Evolutionary conservation across 2,329 filamentous ascomycete species (phyloP).

Genomic region (Pestalotiopsis sp.): DNA sequence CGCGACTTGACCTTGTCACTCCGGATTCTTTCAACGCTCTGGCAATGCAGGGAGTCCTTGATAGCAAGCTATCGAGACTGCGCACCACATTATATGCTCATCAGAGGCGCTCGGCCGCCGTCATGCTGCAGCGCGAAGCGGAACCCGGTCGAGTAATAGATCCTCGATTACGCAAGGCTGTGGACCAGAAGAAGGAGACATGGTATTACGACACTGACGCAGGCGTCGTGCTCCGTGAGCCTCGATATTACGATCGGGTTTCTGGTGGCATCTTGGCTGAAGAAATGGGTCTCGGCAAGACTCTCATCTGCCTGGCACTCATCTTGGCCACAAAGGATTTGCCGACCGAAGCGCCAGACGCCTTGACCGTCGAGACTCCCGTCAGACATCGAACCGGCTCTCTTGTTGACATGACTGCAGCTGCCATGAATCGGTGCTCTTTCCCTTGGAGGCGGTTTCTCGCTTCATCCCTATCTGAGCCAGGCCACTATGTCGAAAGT

Average conservation of each 20-base stretch:
- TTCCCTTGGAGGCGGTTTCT: slow-evolving; percentile 73
- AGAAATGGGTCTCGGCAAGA: slow-evolving; percentile 85
- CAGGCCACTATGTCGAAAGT: slow-evolving; percentile 25
- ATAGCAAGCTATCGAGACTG: slow-evolving; percentile 57
- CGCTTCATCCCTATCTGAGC: slow-evolving; percentile 48
- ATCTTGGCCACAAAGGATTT: slow-evolving; percentile 77
- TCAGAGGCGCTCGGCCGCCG: slow-evolving; percentile 76
- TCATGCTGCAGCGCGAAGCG: slow-evolving; percentile 83
- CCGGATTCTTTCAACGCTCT: slow-evolving; percentile 45
- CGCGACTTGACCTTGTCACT: slow-evolving; percentile 49
- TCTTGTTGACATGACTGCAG: slow-evolving; percentile 77
- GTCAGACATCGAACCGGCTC: slow-evolving; percentile 51
- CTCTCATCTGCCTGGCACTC: slow-evolving; percentile 78
- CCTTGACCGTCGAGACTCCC: slow-evolving; percentile 46
- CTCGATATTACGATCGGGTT: slow-evolving; percentile 72
- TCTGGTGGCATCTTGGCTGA: slow-evolving; percentile 80
- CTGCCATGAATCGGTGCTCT: slow-evolving; percentile 65
- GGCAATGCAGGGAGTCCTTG: slow-evolving; percentile 59
- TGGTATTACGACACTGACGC: slow-evolving; percentile 75
- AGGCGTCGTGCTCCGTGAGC: slow-evolving; percentile 64
- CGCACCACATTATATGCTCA: slow-evolving; percentile 73
- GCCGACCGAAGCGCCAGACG: slow-evolving; percentile 65
- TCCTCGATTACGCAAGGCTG: slow-evolving; percentile 66
- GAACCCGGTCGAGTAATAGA: slow-evolving; percentile 68
- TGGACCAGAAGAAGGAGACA: slow-evolving; percentile 59